Evolutionary conservation across 2,329 filamentous ascomycete species (phyloP).

Genomic region (Myriosclerotinia curreyana): DNA sequence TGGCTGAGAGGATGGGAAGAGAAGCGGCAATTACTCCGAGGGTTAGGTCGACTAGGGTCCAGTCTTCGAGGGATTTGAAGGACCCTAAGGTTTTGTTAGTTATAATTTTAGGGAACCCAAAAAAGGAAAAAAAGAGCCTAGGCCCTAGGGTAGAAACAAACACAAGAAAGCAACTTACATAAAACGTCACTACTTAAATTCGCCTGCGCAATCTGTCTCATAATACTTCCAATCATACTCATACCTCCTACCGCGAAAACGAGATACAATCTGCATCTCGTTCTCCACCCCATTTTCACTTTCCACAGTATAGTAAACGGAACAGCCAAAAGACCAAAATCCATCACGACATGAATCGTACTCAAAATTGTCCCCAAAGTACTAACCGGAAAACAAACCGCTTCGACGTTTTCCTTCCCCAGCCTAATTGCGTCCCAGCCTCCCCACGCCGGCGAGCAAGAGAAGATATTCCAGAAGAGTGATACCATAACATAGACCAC

Average conservation of each 20-base stretch:
- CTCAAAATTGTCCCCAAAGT: slow-evolving; percentile 34
- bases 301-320: slow-evolving; percentile 42
- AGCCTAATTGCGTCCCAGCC: slow-evolving; percentile 17
- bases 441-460: slow-evolving; percentile 8
- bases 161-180: slow-evolving; percentile 7
- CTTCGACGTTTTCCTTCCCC: neutral
- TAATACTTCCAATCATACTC: slow-evolving; percentile 37
- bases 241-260: slow-evolving; percentile 40
- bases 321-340: slow-evolving; percentile 39
- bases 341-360: slow-evolving; percentile 40
- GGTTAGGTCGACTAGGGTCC: slow-evolving; percentile 39
- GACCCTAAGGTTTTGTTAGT: neutral
- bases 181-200: slow-evolving; percentile 11
- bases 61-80: slow-evolving; percentile 36
- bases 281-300: slow-evolving; percentile 37
- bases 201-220: slow-evolving; percentile 35
- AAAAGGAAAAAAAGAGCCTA: too few relatives aligned
- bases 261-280: slow-evolving; percentile 38
- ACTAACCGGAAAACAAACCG: slow-evolving; percentile 12
- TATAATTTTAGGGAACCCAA: neutral
- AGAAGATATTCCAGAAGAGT: slow-evolving; percentile 14
- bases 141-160: too few relatives aligned
- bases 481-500: slow-evolving; percentile 4
- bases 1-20: slow-evolving; percentile 40
- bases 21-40: slow-evolving; percentile 40